These are phyloP conservation scores for Hymenoscyphus linearis DNA, from an alignment of 2,329 filamentous ascomycete species.

Conservation along the genomic window DNA sequence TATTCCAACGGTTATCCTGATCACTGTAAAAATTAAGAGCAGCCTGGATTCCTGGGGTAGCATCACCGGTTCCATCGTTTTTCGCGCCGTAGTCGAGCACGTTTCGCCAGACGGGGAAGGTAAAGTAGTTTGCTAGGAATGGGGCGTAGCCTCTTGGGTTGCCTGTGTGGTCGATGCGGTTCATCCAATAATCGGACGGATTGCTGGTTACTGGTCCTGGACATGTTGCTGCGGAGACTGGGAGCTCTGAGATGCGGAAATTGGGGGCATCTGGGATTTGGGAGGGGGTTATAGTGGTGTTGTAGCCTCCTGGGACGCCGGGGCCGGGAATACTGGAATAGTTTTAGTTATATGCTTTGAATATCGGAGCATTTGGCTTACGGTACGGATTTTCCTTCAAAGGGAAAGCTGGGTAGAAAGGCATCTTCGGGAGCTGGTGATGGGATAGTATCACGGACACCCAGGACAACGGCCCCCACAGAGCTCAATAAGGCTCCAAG, in stretches of 20 bases:
- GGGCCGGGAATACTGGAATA: not conserved
- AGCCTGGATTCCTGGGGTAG: slow-evolving; percentile 50
- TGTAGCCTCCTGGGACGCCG: not conserved
- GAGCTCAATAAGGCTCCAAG: not conserved
- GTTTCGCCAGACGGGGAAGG: slow-evolving; percentile 48
- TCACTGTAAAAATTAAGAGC: slow-evolving; percentile 46
- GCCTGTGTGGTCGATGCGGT: slow-evolving; percentile 1
- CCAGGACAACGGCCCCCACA: not conserved
- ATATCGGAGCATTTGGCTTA: not conserved
- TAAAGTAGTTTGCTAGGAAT: slow-evolving; percentile 1
- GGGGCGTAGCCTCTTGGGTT: not conserved
- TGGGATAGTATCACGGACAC: not conserved
- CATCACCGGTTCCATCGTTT: slow-evolving; percentile 66
- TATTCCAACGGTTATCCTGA: not conserved
- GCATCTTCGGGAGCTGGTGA: not conserved
- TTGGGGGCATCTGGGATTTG: not conserved
- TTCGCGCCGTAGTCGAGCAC: slow-evolving; percentile 67
- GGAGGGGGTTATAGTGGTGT: not conserved
- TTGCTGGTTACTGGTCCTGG: not conserved
- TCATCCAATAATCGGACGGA: not conserved
- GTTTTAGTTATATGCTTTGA: not conserved
- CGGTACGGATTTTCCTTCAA: not conserved
- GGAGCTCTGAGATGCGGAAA: not conserved
- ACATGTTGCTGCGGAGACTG: not conserved
- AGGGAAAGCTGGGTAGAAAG: not conserved